phyloP scores from a whole-genome alignment of 148 eudicot species.

The Spergularia bocconei region DNA sequence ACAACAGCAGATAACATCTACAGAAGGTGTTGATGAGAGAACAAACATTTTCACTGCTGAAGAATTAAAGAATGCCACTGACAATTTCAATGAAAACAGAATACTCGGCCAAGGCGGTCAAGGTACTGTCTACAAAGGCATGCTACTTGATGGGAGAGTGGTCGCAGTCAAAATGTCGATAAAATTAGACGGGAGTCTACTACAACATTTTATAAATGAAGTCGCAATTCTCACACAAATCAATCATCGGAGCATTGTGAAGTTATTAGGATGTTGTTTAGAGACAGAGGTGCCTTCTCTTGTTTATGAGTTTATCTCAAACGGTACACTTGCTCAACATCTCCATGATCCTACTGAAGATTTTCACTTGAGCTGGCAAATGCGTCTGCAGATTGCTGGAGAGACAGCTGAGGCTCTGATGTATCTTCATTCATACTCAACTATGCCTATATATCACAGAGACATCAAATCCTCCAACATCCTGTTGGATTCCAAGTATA shows the following conservation, averaged over 20 bases:
- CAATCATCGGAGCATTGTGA: conserved; percentile 26
- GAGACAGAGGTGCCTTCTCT: conserved; percentile 27
- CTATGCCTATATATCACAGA: conserved; percentile 25
- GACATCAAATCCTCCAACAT: conserved; percentile 26
- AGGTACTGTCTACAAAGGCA: conserved; percentile 27
- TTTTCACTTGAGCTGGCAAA: conserved; percentile 17
- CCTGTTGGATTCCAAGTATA: conserved; percentile 15
- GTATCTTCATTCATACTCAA: conserved; percentile 24
- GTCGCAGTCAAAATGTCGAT: conserved; percentile 25
- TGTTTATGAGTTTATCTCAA: conserved; percentile 24
- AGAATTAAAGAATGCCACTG: conserved; percentile 19
- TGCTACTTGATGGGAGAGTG: conserved; percentile 25
- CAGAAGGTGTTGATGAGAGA: conserved; percentile 7
- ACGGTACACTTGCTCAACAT: conserved; percentile 20
- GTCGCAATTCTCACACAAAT: conserved; percentile 26
- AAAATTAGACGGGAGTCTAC: conserved; percentile 16
- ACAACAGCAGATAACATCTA: conserved; percentile 3
- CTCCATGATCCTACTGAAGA: conserved; percentile 19
- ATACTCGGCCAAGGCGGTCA: conserved; percentile 29
- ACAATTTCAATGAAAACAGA: conserved; percentile 18
- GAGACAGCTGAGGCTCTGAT: conserved; percentile 23
- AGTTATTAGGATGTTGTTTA: conserved; percentile 27
- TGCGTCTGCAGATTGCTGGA: conserved; percentile 21
- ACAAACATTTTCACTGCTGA: conserved; percentile 20
- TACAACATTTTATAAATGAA: conserved; percentile 25